These are phyloP conservation scores for Paraleonurus japonicus DNA, from an alignment of 257 asterid species.

Conservation along the genomic window DNA sequence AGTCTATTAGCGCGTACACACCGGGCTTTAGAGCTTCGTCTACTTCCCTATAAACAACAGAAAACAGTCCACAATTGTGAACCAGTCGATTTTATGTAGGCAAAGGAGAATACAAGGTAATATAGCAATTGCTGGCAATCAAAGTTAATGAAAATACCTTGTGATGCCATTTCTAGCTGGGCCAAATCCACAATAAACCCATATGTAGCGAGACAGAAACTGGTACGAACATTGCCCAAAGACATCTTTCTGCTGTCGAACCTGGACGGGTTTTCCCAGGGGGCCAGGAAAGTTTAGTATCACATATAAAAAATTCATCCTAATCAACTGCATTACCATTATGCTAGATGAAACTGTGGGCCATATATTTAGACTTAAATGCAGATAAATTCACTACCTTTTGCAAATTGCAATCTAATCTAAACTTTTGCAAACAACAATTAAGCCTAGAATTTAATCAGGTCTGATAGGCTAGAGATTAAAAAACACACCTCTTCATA, in stretches of 20 bases:
- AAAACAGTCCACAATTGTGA: slow-evolving; percentile 7
- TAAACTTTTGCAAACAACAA: too few species aligned
- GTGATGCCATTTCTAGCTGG: slow-evolving; percentile 66
- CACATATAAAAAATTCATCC: neutral
- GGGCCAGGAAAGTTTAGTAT: neutral
- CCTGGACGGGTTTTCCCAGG: slow-evolving; percentile 27
- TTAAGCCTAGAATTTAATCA: too few species aligned
- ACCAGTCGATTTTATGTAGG: slow-evolving; percentile 10
- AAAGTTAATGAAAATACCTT: slow-evolving; percentile 45
- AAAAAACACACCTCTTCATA: slow-evolving; percentile 76
- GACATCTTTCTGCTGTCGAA: slow-evolving; percentile 82
- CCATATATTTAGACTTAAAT: too few species aligned
- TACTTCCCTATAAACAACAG: slow-evolving; percentile 57
- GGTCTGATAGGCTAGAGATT: neutral
- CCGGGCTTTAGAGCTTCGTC: slow-evolving; percentile 89
- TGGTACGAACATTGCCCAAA: slow-evolving; percentile 54
- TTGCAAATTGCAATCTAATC: too few species aligned
- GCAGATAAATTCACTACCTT: too few species aligned
- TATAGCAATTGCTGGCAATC: slow-evolving; percentile 2
- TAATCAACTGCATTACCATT: neutral
- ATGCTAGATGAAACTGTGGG: too few species aligned
- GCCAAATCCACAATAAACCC: slow-evolving; percentile 84
- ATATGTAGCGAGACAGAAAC: slow-evolving; percentile 70
- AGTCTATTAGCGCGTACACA: slow-evolving; percentile 70
- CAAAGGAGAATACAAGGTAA: slow-evolving; percentile 7